These are phyloP conservation scores for Colletotrichum gloeosporioides DNA, from an alignment of 2,329 filamentous ascomycete genomes.

Conservation along the genomic window DNA sequence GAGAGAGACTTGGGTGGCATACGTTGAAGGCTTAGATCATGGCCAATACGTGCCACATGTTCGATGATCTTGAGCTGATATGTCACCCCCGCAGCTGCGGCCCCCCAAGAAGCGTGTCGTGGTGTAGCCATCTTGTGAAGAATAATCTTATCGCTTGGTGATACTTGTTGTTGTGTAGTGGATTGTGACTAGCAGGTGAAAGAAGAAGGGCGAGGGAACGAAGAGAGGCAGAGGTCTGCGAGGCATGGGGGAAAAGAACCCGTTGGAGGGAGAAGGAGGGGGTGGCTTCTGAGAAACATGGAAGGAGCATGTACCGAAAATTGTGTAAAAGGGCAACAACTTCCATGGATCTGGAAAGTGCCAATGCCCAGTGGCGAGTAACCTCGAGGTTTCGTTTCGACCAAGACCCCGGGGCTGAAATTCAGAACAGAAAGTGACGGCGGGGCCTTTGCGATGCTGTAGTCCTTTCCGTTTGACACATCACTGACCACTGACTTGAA, in stretches of 20 bases:
- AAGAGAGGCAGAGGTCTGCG: neutral
- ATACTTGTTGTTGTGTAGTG: neutral
- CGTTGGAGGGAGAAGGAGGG: neutral
- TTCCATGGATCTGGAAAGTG: neutral
- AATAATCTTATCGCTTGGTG: neutral
- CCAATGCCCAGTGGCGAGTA: neutral
- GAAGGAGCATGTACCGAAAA: neutral
- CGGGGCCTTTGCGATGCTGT: neutral
- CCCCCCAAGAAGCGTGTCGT: too few species aligned
- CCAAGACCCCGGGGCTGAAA: neutral
- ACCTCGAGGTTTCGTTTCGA: neutral
- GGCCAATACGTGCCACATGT: neutral
- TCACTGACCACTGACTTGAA: neutral
- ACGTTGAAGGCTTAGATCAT: too few species aligned
- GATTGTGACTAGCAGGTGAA: accelerated
- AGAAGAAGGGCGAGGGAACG: neutral
- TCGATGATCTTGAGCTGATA: neutral
- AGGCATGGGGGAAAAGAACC: neutral
- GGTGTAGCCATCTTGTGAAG: neutral
- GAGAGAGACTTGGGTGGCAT: too few species aligned
- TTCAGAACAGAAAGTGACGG: neutral
- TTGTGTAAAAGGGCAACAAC: neutral
- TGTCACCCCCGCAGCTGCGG: too few species aligned
- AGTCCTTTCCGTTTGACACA: neutral
- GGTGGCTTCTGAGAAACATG: neutral